A percentile compares a stretch with the other conserved stretches of the same genome.
phyloP scores from a whole-genome alignment of 768 basidiomycete genomes.

The Mycena latifolia region DNA sequence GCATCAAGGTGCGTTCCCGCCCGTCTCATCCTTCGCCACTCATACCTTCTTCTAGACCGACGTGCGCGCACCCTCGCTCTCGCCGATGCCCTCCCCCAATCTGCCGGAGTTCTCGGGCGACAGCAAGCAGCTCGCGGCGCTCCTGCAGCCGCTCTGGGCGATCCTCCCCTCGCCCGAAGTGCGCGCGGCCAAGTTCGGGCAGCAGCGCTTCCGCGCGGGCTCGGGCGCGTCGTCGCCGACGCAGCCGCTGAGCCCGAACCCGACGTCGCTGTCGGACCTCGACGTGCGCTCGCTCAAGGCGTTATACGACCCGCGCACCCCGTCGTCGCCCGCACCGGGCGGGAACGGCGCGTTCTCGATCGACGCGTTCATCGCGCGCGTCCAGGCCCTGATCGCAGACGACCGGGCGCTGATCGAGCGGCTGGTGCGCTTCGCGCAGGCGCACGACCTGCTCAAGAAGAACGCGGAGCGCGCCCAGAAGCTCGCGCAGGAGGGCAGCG shows the following conservation, averaged over 20 bases:
- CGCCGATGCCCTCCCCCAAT: slow-evolving; percentile 39
- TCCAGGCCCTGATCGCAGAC: slow-evolving; percentile 86
- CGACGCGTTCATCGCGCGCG: slow-evolving; percentile 81
- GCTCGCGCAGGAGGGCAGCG: slow-evolving; percentile 85
- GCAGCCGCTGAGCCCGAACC: slow-evolving; percentile 42
- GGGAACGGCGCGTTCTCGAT: slow-evolving; percentile 67
- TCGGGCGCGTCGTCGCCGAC: slow-evolving; percentile 54
- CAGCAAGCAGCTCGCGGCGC: slow-evolving; percentile 65
- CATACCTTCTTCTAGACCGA: slow-evolving; percentile 27
- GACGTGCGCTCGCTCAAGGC: slow-evolving; percentile 90
- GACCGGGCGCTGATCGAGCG: slow-evolving; percentile 88
- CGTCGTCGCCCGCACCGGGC: slow-evolving; percentile 41
- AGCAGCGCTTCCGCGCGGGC: slow-evolving; percentile 62
- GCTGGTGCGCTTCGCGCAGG: slow-evolving; percentile 86
- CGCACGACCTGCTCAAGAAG: slow-evolving; percentile 91
- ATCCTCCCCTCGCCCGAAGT: slow-evolving; percentile 88
- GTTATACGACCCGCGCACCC: slow-evolving; percentile 69
- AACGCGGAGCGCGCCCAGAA: slow-evolving; percentile 94
- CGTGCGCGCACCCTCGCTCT: slow-evolving; percentile 21
- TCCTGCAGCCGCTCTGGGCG: slow-evolving; percentile 83
- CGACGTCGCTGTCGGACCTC: slow-evolving; percentile 79
- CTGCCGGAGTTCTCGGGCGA: slow-evolving; percentile 49
- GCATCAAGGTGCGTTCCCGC: slow-evolving; percentile 48
- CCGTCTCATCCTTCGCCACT: background rate
- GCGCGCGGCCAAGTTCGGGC: slow-evolving; percentile 73